These are phyloP conservation scores for Babesia caballi DNA, from an alignment of 169 alveolate species.

Conservation along the genomic window DNA sequence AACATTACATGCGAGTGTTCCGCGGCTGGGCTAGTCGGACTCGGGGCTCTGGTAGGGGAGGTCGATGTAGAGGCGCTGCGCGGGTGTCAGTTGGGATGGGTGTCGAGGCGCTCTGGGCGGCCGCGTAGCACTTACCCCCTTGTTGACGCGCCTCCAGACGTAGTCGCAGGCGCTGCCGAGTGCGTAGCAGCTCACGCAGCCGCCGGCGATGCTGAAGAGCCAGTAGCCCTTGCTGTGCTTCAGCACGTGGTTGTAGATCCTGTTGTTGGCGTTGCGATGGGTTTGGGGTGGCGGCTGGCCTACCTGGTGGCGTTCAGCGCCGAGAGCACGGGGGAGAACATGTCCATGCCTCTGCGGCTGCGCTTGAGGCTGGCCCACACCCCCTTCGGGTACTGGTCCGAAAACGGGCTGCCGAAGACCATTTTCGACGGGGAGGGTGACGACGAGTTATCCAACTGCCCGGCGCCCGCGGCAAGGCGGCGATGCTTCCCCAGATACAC, in stretches of 20 bases:
- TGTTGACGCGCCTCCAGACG: constrained; percentile 58
- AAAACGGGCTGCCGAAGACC: constrained; percentile 67
- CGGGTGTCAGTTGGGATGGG: not conserved
- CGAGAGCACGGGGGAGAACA: constrained; percentile 26
- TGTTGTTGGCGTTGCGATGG: not conserved
- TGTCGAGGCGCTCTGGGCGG: no score
- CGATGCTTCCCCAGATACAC: constrained; percentile 10
- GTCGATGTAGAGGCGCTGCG: constrained; percentile 55
- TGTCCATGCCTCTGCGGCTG: constrained; percentile 59
- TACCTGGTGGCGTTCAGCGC: constrained; percentile 50
- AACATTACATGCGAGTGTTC: not conserved
- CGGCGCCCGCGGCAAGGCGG: not conserved
- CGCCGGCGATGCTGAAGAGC: constrained; percentile 62
- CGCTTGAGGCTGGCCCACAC: constrained; percentile 45
- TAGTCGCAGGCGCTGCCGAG: constrained; percentile 53
- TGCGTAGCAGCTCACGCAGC: constrained; percentile 44
- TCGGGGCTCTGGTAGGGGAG: constrained; percentile 43
- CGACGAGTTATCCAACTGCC: not conserved
- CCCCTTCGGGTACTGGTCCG: constrained; percentile 55
- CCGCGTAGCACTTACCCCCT: constrained; percentile 51
- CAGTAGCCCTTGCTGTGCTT: constrained; percentile 64
- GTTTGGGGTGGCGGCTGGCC: not conserved
- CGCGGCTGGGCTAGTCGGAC: not conserved
- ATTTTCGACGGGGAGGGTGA: constrained; percentile 6
- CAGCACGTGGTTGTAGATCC: constrained; percentile 64